These are phyloP conservation scores for Hevea brasiliensis DNA, from an alignment of 345 rosid genomes.

Conservation along the genomic window DNA sequence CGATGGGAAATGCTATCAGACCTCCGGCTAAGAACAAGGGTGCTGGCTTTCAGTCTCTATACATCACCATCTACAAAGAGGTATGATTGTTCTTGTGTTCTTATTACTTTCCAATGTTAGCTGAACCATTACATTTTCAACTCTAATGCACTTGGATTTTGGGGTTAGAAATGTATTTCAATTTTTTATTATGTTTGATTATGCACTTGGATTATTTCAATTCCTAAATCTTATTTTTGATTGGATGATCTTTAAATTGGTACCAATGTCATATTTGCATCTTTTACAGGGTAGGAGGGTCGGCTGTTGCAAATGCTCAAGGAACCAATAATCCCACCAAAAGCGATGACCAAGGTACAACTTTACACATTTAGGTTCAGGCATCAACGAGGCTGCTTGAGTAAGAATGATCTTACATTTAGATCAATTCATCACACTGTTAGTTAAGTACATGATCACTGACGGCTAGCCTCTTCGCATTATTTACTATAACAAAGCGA, in stretches of 20 bases:
- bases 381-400: background rate
- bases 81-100: conserved; percentile 18
- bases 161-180: too few species aligned
- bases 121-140: background rate
- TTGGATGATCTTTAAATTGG: background rate
- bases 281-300: conserved; percentile 31
- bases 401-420: background rate
- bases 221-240: background rate
- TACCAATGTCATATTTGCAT: conserved; percentile 9
- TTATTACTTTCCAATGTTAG: background rate
- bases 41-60: conserved; percentile 36
- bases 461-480: background rate
- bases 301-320: conserved; percentile 7
- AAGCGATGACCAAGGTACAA: conserved; percentile 26
- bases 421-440: background rate
- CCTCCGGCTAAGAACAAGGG: conserved; percentile 38
- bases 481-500: too few species aligned
- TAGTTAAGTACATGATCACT: background rate
- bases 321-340: conserved; percentile 9
- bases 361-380: background rate
- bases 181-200: too few species aligned
- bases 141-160: background rate
- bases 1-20: conserved; percentile 50
- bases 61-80: conserved; percentile 32
- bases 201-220: too few species aligned